Base-by-base conservation (phyloP, 2,329 filamentous ascomycete species). In the Cladosporium sp. region DNA sequence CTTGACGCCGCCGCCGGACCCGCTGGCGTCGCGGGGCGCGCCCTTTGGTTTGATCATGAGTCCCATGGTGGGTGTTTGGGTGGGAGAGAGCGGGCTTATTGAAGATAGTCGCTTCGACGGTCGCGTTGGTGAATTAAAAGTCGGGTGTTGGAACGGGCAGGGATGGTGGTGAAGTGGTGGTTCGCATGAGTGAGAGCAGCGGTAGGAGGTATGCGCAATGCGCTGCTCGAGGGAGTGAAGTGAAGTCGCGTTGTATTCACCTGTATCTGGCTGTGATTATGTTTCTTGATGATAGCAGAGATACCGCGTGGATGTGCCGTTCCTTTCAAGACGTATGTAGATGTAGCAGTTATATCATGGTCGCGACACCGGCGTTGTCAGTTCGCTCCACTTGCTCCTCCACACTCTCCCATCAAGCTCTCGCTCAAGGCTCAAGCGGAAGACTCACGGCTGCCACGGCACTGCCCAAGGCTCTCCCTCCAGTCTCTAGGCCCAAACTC, bases 1-100 rank as follows among this genome's bases (percentile, higher is more conserved):
- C 68, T 97, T 96, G 52, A 75, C 72, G 52, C 74, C 74, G 50
- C 66, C 64, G 36, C 62, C 53, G 19, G 56, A 57, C 15, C 56
- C 50, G 43, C 55, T 53, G 19, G 59, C 57, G 35, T 48, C 38
- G 20, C 57, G 58, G 7, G 62, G 60, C 39, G 63, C 61, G 39
- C 57, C 58, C 50, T 66, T 66, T 16, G 62, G 58, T 46, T 66
- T 66, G 25, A 60, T 64, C 38, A 66, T 66, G 49, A 66, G 57
- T 46, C 63, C 63, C 63, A 66, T 66, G 38, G 33, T 54, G 36
- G 27, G 16, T 13, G 38, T 11, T 15, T 7, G 7, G 29, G 16
- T 15, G 29, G 13, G 18, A n/a, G 22, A 27, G 22, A 27, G 9
- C 5, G 22, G 9, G 22, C 9, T 4, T 27, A 27, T 27, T 9